phyloP scores from a whole-genome alignment of 164 flowering plant species.

The Annona cherimola region DNA sequence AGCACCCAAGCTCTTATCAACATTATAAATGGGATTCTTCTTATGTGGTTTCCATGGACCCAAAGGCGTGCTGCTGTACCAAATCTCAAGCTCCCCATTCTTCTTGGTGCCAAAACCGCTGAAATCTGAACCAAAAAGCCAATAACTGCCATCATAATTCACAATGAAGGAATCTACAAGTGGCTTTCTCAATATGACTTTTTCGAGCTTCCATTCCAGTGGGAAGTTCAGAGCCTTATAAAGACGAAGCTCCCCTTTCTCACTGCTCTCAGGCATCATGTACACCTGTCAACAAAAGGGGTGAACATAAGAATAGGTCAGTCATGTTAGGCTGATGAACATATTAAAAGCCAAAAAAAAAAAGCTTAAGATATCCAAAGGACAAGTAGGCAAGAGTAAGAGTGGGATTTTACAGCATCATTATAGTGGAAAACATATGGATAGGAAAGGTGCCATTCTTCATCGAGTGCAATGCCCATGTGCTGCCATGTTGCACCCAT shows the following conservation, averaged over 20 bases:
- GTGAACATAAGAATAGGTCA: background rate
- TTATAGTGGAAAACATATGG: constrained; percentile 70
- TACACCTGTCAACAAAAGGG: constrained; percentile 56
- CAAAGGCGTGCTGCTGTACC: constrained; percentile 75
- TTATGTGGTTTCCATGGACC: constrained; percentile 96
- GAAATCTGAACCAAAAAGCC: constrained; percentile 95
- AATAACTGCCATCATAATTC: constrained; percentile 47
- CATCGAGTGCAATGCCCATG: constrained; percentile 80
- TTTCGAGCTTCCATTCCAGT: constrained; percentile 71
- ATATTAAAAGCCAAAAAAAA: background rate
- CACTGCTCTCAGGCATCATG: constrained; percentile 93
- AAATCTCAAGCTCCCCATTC: constrained; percentile 85
- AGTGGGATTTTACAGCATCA: constrained; percentile 53
- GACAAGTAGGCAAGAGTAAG: background rate
- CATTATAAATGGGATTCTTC: constrained; percentile 71
- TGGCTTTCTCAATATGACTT: constrained; percentile 65
- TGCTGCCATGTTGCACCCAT: constrained; percentile 91
- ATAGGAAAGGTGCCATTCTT: constrained; percentile 96
- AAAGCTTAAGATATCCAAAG: background rate
- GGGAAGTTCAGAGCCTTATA: constrained; percentile 79
- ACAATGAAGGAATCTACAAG: constrained; percentile 73
- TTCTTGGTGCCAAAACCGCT: constrained; percentile 64
- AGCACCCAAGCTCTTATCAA: constrained; percentile 56
- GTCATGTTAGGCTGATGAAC: background rate
- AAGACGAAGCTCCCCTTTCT: constrained; percentile 77